Evolutionary conservation across 345 rosid genomes (phyloP).

Genomic region (Moricandia moricandioides): DNA sequence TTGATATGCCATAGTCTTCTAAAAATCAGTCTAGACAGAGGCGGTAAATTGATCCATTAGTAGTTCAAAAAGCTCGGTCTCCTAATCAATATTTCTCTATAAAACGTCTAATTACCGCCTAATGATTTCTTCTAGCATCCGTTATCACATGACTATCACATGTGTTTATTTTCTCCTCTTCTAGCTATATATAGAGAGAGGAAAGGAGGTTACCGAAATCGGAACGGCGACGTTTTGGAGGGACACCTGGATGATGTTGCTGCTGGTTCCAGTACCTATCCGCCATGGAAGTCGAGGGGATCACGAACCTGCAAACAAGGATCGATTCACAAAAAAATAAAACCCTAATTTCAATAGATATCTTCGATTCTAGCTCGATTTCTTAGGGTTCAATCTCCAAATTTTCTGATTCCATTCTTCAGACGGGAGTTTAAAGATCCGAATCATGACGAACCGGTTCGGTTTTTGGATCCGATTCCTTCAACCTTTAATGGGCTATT

Average conservation of each 20-base stretch:
- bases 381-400: neutral
- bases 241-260: constrained; percentile 45
- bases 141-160: too few species aligned
- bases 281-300: constrained; percentile 44
- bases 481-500: neutral
- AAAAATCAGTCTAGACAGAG: too few species aligned
- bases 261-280: constrained; percentile 78
- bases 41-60: too few species aligned
- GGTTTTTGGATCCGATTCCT: constrained; percentile 1
- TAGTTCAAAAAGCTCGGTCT: too few species aligned
- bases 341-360: neutral
- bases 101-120: too few species aligned
- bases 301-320: neutral
- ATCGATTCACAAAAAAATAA: too few species aligned
- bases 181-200: neutral
- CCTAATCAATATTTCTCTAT: too few species aligned
- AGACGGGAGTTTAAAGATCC: constrained; percentile 11
- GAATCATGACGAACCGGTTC: constrained; percentile 17
- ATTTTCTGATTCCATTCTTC: constrained; percentile 13
- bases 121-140: too few species aligned
- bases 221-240: constrained; percentile 62
- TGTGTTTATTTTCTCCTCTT: too few species aligned
- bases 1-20: too few species aligned
- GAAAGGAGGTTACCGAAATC: constrained; percentile 48
- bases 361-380: neutral